A percentile compares a stretch with the other conserved stretches of the same genome.
Conservation (phyloP, 177 flowering plant species). For the Vitis hybrid region DNA sequence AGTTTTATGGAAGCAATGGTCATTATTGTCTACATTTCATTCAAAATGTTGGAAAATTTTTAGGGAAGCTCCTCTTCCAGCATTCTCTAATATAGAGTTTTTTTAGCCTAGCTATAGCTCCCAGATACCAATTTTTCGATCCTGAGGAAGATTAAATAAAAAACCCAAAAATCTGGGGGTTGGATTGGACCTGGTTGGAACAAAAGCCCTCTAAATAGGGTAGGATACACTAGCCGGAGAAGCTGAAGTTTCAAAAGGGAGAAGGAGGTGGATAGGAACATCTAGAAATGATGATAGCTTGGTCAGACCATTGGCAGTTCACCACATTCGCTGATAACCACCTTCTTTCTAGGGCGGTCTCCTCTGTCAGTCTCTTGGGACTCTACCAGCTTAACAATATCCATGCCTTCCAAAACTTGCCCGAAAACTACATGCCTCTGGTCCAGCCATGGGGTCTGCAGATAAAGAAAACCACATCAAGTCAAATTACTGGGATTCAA, state of each 20-base stretch:
- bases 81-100: neutral
- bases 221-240: neutral
- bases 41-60: neutral
- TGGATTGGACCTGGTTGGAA: neutral
- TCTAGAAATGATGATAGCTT: neutral
- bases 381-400: conserved; percentile 69
- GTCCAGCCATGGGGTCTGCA: conserved; percentile 90
- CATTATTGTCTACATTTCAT: too few relatives aligned
- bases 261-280: neutral
- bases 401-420: conserved; percentile 92
- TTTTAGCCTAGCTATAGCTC: neutral
- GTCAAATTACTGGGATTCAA: neutral
- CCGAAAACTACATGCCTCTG: conserved; percentile 92
- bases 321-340: conserved; percentile 74
- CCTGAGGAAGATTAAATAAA: neutral
- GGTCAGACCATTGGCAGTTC: conserved; percentile 64
- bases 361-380: conserved; percentile 85
- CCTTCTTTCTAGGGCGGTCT: conserved; percentile 78
- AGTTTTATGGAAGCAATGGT: too few relatives aligned
- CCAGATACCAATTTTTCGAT: neutral
- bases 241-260: neutral
- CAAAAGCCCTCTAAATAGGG: conserved; percentile 2
- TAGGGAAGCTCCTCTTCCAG: neutral
- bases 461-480: neutral
- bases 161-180: neutral